Evolutionary conservation across 768 basidiomycete genomes (phyloP), one percentile per base, ranked within the genome.

Genomic region (Epithele typhae): DNA sequence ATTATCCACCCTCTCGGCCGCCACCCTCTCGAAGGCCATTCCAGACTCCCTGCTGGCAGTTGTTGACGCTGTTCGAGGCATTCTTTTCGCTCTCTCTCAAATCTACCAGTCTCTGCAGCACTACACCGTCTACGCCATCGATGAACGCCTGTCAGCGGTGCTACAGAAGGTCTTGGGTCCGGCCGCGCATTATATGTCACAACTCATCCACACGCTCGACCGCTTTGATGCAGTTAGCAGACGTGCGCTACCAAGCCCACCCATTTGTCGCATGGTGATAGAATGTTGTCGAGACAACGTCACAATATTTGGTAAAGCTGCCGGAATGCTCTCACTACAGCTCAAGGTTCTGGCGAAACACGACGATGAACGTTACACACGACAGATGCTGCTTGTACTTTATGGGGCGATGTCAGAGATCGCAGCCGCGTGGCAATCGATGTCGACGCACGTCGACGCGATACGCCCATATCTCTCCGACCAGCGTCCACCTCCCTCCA

Each of bases 331-430:
- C 33, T 69, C 79, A 30, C 67, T 91, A 19, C 93, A 96, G 65
- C 73, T 95, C 42, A 84, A 83, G 62, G 79, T 83, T n/a, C 69
- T 88, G 4, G 78, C 81, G 14, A 74, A 77, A 18, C 72, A 77
- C 32, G 87, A 90, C 48, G 92, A 96, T 64, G 76, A 83, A n/a
- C 80, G 94, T 15, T 94, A 89, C 65, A 80, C 91, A 41, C 74
- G 94, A 25, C 89, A 89, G 57, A 79, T 98, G 61, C 67, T 95
- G 25, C 67, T 96, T 46, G 84, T 90, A 65, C 73, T 98, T 27
- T 93, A 92, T 59, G 93, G 92, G 8, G 87, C 92, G 12, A 81
- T 84, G 57, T 88, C 86, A 5, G 96, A 99, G 64, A 81, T 97
- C 36, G 81, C 87, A 1, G 73, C 75, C 52, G 84, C 92, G 4